Base-by-base conservation (phyloP, 805 yeast genomes). In the Kazachstania psychrophila region DNA sequence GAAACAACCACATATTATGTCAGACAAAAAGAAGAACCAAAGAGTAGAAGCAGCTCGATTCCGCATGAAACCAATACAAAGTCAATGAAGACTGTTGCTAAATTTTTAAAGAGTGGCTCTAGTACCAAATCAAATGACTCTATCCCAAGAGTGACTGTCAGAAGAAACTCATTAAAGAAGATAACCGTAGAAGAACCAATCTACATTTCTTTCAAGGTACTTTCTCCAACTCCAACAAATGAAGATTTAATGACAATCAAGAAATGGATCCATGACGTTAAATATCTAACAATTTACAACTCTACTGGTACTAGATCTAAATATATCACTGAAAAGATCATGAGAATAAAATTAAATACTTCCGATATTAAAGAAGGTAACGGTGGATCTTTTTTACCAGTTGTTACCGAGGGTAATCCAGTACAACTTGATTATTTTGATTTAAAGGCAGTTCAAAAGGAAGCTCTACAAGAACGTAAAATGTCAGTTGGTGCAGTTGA, bases 231-330 rank as follows among this genome's bases (percentile, higher is more conserved):
- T 11, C 36, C 54, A 64, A 68, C 60, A 60, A 77, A 52, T 51
- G 66, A 40, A 11, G 63, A 60, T 23, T 53, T 47, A 10, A 61
- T 56, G 18, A 71, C 70, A 27, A 68, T 68, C 36, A 49, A 48
- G 16, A 65, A 64, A 44, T 78, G 84, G 84, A 57, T 61, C 19
- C 65, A 63, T 18, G 79, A 76, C 49, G 54, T 78, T 27, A 56
- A 61, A 19, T 75, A 75, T 40, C 59, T 77, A 44, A 64, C 71
- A 22, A 61, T 65, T 34, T 72, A 68, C 44, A 63, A 64, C 13
- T 52, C 59, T 39, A 70, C 73, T 32, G 50, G 61, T 24, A 69
- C 68, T 28, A 66, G 85, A 54, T 73, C 73, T 43, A 60, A 58
- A 29, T 65, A 56, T 49, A 70, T 61, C 25, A 26, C 11, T 16